These are phyloP conservation scores for Silene latifolia DNA, from an alignment of 148 eudicot genomes.

Conservation along the genomic window DNA sequence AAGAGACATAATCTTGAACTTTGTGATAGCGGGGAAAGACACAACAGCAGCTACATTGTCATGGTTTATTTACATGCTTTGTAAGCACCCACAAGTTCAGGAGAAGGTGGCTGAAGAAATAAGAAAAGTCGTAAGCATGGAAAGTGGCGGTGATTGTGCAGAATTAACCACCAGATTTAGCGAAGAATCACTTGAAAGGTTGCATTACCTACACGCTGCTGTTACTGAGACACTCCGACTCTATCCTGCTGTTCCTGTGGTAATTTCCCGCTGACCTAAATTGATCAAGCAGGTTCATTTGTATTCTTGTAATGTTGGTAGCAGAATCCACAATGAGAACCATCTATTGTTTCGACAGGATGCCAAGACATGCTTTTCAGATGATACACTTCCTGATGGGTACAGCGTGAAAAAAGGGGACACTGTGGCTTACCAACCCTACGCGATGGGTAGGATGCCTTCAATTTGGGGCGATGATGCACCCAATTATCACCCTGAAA, in stretches of 20 bases:
- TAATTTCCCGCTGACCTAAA: constrained; percentile 33
- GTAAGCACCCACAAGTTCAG: constrained; percentile 57
- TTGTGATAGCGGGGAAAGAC: constrained; percentile 85
- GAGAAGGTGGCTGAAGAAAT: constrained; percentile 60
- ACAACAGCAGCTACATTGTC: constrained; percentile 70
- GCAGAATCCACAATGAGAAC: background rate
- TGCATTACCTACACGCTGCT: constrained; percentile 81
- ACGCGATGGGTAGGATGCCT: constrained; percentile 86
- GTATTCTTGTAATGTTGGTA: too few relatives aligned
- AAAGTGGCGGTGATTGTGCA: constrained; percentile 7
- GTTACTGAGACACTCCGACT: constrained; percentile 76
- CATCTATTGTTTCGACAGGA: constrained; percentile 32
- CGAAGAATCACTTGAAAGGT: constrained; percentile 63
- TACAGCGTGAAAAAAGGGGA: constrained; percentile 69
- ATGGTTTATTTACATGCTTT: constrained; percentile 72
- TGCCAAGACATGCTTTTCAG: constrained; percentile 55
- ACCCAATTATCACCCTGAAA: constrained; percentile 57
- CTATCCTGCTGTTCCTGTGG: constrained; percentile 79
- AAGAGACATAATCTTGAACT: constrained; percentile 67
- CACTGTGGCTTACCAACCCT: constrained; percentile 60
- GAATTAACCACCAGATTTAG: constrained; percentile 40
- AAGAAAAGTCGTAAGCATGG: constrained; percentile 21
- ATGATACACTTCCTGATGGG: constrained; percentile 80
- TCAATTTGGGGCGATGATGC: constrained; percentile 84
- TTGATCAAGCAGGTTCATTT: too few relatives aligned